Evolutionary conservation across 2,329 filamentous ascomycete genomes (phyloP).

Genomic region (Ustilaginoidea virens): DNA sequence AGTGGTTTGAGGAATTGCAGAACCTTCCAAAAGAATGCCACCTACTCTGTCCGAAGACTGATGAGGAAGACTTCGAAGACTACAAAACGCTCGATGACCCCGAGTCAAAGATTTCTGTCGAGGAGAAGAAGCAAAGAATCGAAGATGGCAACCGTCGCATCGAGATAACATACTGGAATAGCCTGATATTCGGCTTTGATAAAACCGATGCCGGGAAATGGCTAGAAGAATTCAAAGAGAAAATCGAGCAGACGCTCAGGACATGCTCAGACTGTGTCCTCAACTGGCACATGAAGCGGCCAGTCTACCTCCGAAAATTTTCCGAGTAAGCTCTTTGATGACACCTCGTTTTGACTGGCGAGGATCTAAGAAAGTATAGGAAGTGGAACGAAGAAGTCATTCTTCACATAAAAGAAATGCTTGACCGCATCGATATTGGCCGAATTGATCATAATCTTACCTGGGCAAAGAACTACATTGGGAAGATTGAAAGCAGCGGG

Average conservation of each 20-base stretch:
- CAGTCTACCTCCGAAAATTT: slow-evolving; percentile 44
- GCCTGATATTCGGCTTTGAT: slow-evolving; percentile 52
- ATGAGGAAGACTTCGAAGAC: slow-evolving; percentile 46
- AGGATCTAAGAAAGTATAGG: slow-evolving; percentile 13
- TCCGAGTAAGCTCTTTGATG: slow-evolving; percentile 37
- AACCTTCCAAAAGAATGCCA: slow-evolving; percentile 36
- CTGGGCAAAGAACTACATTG: slow-evolving; percentile 39
- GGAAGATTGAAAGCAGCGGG: slow-evolving; percentile 31
- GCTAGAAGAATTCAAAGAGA: slow-evolving; percentile 40
- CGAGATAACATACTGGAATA: slow-evolving; percentile 49
- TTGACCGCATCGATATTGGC: slow-evolving; percentile 44
- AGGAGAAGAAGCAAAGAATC: slow-evolving; percentile 38
- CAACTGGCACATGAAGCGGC: slow-evolving; percentile 58
- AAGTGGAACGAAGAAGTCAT: slow-evolving; percentile 34
- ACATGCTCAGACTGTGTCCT: slow-evolving; percentile 56
- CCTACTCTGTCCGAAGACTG: slow-evolving; percentile 51
- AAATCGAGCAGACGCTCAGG: slow-evolving; percentile 42
- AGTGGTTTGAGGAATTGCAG: slow-evolving; percentile 28
- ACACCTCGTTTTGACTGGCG: neutral
- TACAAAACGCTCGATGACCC: slow-evolving; percentile 37
- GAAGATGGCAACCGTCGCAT: slow-evolving; percentile 38
- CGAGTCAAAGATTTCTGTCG: slow-evolving; percentile 29
- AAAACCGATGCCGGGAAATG: slow-evolving; percentile 43
- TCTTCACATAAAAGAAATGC: slow-evolving; percentile 35
- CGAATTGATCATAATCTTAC: slow-evolving; percentile 45